Evolutionary conservation across 2,329 filamentous ascomycete species (phyloP).

Genomic region (Aureobasidium sp.): DNA sequence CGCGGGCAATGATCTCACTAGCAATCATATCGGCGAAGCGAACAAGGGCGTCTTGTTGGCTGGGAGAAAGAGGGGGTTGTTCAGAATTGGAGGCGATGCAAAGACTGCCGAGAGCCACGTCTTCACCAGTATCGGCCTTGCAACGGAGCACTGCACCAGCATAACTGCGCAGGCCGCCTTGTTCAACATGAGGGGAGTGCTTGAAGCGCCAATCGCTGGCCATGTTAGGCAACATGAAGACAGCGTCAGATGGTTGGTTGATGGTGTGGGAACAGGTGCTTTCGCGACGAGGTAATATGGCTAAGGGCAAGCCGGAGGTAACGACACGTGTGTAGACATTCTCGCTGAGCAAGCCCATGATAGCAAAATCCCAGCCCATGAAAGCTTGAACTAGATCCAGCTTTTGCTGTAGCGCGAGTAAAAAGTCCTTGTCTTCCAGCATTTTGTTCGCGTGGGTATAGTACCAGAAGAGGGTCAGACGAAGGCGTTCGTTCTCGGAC

Average conservation of each 20-base stretch:
- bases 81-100: conserved; percentile 37
- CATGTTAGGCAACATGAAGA: conserved; percentile 39
- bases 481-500: conserved; percentile 32
- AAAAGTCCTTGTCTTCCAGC: conserved; percentile 35
- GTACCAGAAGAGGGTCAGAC: conserved; percentile 39
- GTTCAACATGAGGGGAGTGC: conserved; percentile 35
- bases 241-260: conserved; percentile 17
- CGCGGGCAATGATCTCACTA: conserved; percentile 36
- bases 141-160: conserved; percentile 37
- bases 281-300: conserved; percentile 40
- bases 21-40: conserved; percentile 37
- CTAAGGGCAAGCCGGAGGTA: conserved; percentile 36
- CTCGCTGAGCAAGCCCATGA: conserved; percentile 39
- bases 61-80: conserved; percentile 27
- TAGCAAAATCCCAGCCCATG: conserved; percentile 42
- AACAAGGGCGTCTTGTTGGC: conserved; percentile 30
- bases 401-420: conserved; percentile 39
- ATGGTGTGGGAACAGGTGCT: conserved; percentile 42
- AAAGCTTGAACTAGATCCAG: conserved; percentile 36
- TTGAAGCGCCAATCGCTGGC: conserved; percentile 40
- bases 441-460: conserved; percentile 34
- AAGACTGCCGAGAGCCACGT: conserved; percentile 37
- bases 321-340: conserved; percentile 39
- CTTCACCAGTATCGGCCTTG: conserved; percentile 35
- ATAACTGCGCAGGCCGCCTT: conserved; percentile 36